Evolutionary conservation across 2,329 filamentous ascomycete species (phyloP).

Genomic region (Epichloe sibirici): DNA sequence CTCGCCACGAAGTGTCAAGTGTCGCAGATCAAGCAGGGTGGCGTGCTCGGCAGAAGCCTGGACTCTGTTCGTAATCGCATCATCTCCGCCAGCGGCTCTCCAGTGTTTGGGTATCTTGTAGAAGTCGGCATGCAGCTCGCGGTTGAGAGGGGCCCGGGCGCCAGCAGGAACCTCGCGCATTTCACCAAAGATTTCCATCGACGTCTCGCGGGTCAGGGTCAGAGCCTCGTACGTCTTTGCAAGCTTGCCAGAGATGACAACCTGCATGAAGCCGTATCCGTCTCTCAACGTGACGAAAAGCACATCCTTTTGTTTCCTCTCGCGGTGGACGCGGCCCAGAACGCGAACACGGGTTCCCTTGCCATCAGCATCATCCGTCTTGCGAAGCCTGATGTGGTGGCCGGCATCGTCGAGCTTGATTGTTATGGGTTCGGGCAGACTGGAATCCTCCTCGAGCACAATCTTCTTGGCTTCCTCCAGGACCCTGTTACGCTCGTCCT

Average conservation of each 20-base stretch:
- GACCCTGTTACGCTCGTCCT: conserved; percentile 14
- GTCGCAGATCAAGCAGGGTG: conserved; percentile 63
- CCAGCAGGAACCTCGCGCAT: conserved; percentile 70
- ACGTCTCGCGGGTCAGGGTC: conserved; percentile 77
- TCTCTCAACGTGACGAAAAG: conserved; percentile 80
- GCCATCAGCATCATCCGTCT: conserved; percentile 27
- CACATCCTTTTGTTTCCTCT: conserved; percentile 71
- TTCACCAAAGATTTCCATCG: conserved; percentile 72
- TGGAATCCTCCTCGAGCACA: conserved; percentile 53
- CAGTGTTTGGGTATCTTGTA: conserved; percentile 57
- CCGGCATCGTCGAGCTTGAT: conserved; percentile 38
- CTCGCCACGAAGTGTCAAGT: conserved; percentile 77
- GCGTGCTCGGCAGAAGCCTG: conserved; percentile 43
- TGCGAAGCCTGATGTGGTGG: conserved; percentile 19
- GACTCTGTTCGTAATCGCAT: conserved; percentile 76
- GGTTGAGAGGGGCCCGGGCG: conserved; percentile 66
- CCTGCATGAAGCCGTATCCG: conserved; percentile 43
- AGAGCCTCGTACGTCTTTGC: conserved; percentile 87
- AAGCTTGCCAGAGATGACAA: conserved; percentile 54
- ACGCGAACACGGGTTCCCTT: conserved; percentile 68
- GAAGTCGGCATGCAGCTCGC: conserved; percentile 84
- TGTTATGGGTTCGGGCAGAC: conserved; percentile 64
- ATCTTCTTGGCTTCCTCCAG: conserved; percentile 71
- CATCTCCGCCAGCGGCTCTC: conserved; percentile 71
- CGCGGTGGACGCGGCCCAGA: conserved; percentile 68